Evolutionary conservation across 441 rosid species (phyloP).

Genomic region (Erodium trifolium): DNA sequence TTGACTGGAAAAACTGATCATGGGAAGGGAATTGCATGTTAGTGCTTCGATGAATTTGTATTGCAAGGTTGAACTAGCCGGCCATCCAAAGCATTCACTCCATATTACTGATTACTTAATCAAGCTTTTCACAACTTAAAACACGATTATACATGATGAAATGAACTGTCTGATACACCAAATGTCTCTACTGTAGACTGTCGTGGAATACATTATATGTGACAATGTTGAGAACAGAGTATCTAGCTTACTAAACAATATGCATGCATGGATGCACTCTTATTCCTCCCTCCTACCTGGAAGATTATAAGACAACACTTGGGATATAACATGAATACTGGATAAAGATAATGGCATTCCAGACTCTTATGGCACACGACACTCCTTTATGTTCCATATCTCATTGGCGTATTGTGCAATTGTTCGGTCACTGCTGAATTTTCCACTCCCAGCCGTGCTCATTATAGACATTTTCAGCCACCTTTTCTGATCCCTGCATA

Average conservation of each 20-base stretch:
- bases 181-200: background rate
- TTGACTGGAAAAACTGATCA: too few relatives aligned
- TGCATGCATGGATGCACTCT: background rate
- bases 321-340: background rate
- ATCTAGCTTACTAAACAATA: conserved; percentile 1
- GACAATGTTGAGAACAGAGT: background rate
- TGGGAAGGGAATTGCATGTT: too few relatives aligned
- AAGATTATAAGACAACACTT: too few relatives aligned
- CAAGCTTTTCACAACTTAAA: background rate
- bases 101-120: too few relatives aligned
- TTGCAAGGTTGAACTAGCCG: too few relatives aligned
- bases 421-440: conserved; percentile 94
- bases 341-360: background rate
- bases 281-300: background rate
- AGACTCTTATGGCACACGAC: conserved; percentile 4
- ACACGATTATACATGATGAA: background rate
- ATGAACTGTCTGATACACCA: background rate
- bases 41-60: too few relatives aligned
- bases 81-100: too few relatives aligned
- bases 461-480: conserved; percentile 90
- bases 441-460: conserved; percentile 80
- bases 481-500: conserved; percentile 37
- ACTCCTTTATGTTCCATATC: conserved; percentile 58
- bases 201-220: background rate
- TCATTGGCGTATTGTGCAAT: conserved; percentile 78